A percentile compares a stretch with the other conserved stretches of the same genome.
Evolutionary conservation across 169 alveolate species (phyloP).

Genomic region (Eimeria necatrix): DNA sequence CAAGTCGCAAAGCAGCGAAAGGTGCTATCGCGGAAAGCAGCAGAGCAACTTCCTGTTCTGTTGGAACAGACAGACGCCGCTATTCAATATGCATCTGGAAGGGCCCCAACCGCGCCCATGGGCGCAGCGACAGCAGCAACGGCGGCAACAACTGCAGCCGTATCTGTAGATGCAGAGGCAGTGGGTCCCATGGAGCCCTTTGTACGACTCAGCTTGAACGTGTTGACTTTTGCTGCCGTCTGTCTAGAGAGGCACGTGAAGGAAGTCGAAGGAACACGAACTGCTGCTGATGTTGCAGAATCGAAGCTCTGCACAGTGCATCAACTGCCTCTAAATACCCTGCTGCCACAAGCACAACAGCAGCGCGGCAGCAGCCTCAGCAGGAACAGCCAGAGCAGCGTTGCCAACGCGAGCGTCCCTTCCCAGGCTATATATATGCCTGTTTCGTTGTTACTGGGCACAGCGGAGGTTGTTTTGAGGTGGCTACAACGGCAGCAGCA

Average conservation of each 20-base stretch:
- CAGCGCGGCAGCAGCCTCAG: slow-evolving; percentile 43
- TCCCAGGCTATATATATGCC: slow-evolving; percentile 18
- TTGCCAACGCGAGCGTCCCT: background rate
- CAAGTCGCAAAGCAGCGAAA: slow-evolving; percentile 45
- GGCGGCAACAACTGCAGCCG: background rate
- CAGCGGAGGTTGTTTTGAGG: slow-evolving; percentile 14
- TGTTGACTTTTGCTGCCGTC: slow-evolving; percentile 12
- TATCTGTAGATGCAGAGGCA: slow-evolving; percentile 25
- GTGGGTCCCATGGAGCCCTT: slow-evolving; percentile 19
- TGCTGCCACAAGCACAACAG: slow-evolving; percentile 23
- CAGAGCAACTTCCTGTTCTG: slow-evolving; percentile 34
- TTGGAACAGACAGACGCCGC: slow-evolving; percentile 17
- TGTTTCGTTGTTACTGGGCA: background rate
- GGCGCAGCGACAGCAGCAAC: background rate
- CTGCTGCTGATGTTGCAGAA: slow-evolving; percentile 13
- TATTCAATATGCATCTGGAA: background rate
- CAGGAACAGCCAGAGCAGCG: slow-evolving; percentile 21
- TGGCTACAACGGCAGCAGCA: slow-evolving; percentile 52
- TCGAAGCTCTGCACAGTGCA: background rate
- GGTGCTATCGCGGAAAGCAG: slow-evolving; percentile 43
- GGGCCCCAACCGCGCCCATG: background rate
- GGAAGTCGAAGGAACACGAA: background rate
- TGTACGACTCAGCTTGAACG: slow-evolving; percentile 51
- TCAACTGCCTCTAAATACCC: slow-evolving; percentile 10
- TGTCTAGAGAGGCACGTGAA: slow-evolving; percentile 29